These are phyloP conservation scores for Fragilariopsis cylindrus DNA, from an alignment of 108 stramenopile genomes.

Conservation along the genomic window DNA sequence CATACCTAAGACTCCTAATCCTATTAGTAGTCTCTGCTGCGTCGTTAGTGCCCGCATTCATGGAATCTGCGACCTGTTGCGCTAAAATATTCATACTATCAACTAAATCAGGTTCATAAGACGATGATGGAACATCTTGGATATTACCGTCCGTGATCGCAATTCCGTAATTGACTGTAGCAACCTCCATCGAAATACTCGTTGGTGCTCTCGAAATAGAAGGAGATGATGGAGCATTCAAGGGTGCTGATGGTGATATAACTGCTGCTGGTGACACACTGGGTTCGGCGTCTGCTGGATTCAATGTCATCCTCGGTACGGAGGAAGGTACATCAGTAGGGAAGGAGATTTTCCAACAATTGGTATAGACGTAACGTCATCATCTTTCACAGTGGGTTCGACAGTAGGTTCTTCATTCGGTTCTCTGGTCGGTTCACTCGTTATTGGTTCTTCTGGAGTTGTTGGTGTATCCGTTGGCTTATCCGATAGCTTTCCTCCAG, in stretches of 20 bases:
- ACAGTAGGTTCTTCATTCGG: not conserved
- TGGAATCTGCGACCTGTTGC: not conserved
- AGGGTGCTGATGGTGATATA: no score
- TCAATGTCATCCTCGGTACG: not conserved
- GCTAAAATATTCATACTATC: conserved; percentile 13
- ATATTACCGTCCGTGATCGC: conserved; percentile 5
- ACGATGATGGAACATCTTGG: not conserved
- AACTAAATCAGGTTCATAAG: conserved; percentile 4
- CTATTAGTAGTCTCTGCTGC: not conserved
- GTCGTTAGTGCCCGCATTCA: not conserved
- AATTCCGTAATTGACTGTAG: conserved; percentile 7
- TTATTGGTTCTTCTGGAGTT: not conserved
- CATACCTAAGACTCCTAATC: not conserved
- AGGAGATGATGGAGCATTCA: not conserved
- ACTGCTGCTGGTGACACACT: no score
- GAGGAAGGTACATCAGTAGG: not conserved
- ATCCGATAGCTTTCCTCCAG: not conserved
- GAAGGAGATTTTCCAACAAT: not conserved
- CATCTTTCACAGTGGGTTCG: conserved; percentile 9
- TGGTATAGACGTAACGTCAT: conserved; percentile 4
- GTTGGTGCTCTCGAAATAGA: no score
- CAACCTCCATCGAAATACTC: not conserved
- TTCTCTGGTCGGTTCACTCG: not conserved
- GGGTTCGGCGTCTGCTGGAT: not conserved
- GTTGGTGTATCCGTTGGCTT: not conserved